These are phyloP conservation scores for Tolypocladium paradoxum DNA, from an alignment of 2,329 filamentous ascomycete genomes.

Conservation along the genomic window DNA sequence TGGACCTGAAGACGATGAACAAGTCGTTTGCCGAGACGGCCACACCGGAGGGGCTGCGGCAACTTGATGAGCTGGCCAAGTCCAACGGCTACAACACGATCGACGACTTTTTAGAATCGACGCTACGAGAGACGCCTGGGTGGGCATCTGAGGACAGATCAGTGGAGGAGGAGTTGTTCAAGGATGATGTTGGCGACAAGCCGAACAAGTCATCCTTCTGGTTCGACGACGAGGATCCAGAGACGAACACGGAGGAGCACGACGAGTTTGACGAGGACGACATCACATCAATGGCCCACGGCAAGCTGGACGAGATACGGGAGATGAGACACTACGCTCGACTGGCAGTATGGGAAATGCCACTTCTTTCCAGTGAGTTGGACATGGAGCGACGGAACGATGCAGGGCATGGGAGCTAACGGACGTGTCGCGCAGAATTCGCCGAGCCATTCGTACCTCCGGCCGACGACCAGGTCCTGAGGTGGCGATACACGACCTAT, in stretches of 20 bases:
- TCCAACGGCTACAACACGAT: constrained; percentile 20
- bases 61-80: constrained; percentile 25
- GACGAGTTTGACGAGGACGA: constrained; percentile 70
- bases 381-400: too few species aligned
- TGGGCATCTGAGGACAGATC: constrained; percentile 20
- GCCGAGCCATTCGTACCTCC: constrained; percentile 73
- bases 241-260: constrained; percentile 38
- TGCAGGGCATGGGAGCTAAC: constrained; percentile 4
- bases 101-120: constrained; percentile 19
- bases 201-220: constrained; percentile 32
- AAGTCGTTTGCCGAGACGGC: constrained; percentile 16
- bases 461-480: constrained; percentile 56
- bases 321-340: constrained; percentile 84
- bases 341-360: constrained; percentile 91
- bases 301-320: constrained; percentile 76
- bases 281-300: constrained; percentile 72
- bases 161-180: constrained; percentile 19
- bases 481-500: constrained; percentile 95
- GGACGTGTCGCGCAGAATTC: constrained; percentile 47
- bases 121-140: constrained; percentile 16
- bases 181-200: constrained; percentile 19
- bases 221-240: constrained; percentile 38
- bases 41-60: constrained; percentile 20
- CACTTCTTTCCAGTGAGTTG: constrained; percentile 69
- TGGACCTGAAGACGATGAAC: constrained; percentile 21